Evolutionary conservation across 1,139 yeast species (phyloP).

Genomic region (Kazachstania sp.): DNA sequence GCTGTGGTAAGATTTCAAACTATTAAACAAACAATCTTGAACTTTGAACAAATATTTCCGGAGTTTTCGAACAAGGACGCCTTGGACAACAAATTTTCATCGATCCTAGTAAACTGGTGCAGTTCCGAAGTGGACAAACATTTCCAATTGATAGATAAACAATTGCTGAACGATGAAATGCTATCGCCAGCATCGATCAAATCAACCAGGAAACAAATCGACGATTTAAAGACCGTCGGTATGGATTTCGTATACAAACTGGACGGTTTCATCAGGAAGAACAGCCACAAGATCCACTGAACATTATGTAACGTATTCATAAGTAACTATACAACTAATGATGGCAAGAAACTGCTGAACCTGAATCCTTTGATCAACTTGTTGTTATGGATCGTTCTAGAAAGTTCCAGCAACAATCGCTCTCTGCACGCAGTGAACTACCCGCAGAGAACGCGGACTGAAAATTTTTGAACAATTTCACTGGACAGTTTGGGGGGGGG

Average conservation of each 20-base stretch:
- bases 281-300: slow-evolving; percentile 11
- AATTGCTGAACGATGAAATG: slow-evolving; percentile 55
- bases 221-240: slow-evolving; percentile 56
- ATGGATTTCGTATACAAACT: slow-evolving; percentile 50
- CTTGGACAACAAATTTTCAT: slow-evolving; percentile 33
- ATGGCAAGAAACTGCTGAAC: no score
- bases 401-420: no score
- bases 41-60: slow-evolving; percentile 39
- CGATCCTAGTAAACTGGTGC: slow-evolving; percentile 56
- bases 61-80: slow-evolving; percentile 14
- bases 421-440: no score
- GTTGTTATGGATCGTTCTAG: no score
- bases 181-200: slow-evolving; percentile 40
- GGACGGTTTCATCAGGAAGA: slow-evolving; percentile 28
- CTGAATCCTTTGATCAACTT: no score
- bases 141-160: slow-evolving; percentile 53
- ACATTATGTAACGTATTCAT: background rate
- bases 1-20: slow-evolving; percentile 52
- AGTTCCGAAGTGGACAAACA: slow-evolving; percentile 56
- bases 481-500: no score
- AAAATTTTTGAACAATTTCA: no score
- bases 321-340: background rate
- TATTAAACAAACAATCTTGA: slow-evolving; percentile 40
- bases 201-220: slow-evolving; percentile 52
- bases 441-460: no score